phyloP scores from a whole-genome alignment of 257 asterid genomes.

The Dorcoceras hygrometricum region DNA sequence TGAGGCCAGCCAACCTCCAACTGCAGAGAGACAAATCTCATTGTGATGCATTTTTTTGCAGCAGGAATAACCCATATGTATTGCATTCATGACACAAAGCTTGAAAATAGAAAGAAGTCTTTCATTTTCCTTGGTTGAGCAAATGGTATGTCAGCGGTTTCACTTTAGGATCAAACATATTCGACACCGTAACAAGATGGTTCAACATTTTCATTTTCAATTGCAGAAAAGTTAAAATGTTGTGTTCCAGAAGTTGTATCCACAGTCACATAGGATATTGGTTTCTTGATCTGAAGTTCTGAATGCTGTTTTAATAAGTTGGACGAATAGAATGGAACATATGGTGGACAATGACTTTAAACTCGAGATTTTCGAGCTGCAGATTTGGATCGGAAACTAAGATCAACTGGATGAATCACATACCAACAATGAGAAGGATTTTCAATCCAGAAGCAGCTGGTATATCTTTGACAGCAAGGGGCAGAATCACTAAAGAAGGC shows the following conservation, averaged over 20 bases:
- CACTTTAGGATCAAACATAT: background rate
- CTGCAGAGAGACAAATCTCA: conserved; percentile 37
- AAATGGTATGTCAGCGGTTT: background rate
- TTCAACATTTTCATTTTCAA: too few species aligned
- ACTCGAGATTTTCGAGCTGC: background rate
- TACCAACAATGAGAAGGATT: conserved; percentile 73
- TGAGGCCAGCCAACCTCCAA: conserved; percentile 93
- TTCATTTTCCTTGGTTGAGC: background rate
- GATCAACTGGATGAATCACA: background rate
- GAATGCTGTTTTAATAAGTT: background rate
- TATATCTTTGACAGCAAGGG: conserved; percentile 81
- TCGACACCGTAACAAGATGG: background rate
- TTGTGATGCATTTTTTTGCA: background rate
- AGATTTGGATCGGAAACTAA: background rate
- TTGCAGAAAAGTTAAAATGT: too few species aligned
- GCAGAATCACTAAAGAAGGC: conserved; percentile 90
- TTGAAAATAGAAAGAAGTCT: background rate
- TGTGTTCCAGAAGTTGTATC: too few species aligned
- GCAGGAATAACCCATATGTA: background rate
- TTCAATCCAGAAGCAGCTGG: conserved; percentile 93
- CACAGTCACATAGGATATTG: too few species aligned
- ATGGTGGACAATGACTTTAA: too few species aligned
- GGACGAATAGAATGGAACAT: background rate
- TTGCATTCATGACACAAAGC: background rate
- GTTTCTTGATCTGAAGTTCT: background rate